These are phyloP conservation scores for Omphalotus guepiniiformis DNA, from an alignment of 768 basidiomycete genomes.

Conservation along the genomic window DNA sequence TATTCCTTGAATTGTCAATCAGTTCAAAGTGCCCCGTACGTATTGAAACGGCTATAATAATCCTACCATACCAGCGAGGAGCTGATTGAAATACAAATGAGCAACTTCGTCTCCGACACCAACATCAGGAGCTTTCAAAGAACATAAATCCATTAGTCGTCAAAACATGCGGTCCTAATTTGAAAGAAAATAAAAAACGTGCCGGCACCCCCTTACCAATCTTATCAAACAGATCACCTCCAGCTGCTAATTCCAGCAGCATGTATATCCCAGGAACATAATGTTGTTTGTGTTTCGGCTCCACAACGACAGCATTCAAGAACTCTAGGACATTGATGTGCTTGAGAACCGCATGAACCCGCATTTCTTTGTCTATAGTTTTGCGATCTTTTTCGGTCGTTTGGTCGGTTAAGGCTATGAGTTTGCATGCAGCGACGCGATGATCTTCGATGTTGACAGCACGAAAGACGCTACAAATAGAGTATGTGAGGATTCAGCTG, in stretches of 20 bases:
- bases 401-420: slow-evolving; percentile 59
- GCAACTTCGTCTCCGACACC: slow-evolving; percentile 86
- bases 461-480: slow-evolving; percentile 63
- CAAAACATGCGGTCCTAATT: too few relatives aligned
- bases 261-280: slow-evolving; percentile 88
- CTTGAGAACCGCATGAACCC: slow-evolving; percentile 77
- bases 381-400: slow-evolving; percentile 72
- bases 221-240: slow-evolving; percentile 97
- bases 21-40: background rate
- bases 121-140: slow-evolving; percentile 72
- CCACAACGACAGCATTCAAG: slow-evolving; percentile 71
- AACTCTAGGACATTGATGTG: slow-evolving; percentile 83
- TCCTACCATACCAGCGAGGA: slow-evolving; percentile 78
- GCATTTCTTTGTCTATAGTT: slow-evolving; percentile 86
- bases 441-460: slow-evolving; percentile 68
- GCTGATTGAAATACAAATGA: slow-evolving; percentile 85
- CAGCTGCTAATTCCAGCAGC: slow-evolving; percentile 86
- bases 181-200: background rate
- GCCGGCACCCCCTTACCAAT: slow-evolving; percentile 70
- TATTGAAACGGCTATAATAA: background rate
- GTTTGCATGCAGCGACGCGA: slow-evolving; percentile 83
- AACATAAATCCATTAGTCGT: background rate
- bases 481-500: background rate
- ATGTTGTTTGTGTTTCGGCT: slow-evolving; percentile 47
- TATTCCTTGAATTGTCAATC: slow-evolving; percentile 48